A percentile compares a stretch with the other conserved stretches of the same genome.
These are phyloP conservation scores for Austroboletus niveus DNA, from an alignment of 1,284 basidiomycete genomes.

Conservation along the genomic window DNA sequence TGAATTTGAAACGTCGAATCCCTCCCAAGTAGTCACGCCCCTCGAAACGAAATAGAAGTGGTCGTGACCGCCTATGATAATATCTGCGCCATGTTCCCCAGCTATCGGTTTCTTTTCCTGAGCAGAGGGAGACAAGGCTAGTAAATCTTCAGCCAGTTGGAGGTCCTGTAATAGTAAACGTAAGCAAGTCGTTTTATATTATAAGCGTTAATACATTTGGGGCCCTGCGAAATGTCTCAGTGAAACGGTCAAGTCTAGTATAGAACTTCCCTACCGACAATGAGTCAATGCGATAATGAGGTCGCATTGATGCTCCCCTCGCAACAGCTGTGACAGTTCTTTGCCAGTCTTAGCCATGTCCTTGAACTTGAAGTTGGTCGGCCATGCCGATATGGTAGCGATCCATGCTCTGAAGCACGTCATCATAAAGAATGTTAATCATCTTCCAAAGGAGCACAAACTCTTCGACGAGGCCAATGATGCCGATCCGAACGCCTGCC, in stretches of 20 bases:
- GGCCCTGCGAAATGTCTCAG: constrained; percentile 26
- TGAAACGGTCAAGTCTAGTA: background rate
- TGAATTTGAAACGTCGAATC: constrained; percentile 54
- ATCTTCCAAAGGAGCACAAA: constrained; percentile 29
- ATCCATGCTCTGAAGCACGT: constrained; percentile 57
- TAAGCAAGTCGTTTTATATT: constrained; percentile 39
- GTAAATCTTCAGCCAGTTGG: constrained; percentile 57
- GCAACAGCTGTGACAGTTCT: constrained; percentile 54
- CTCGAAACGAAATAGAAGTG: constrained; percentile 84
- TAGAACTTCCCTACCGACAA: constrained; percentile 40
- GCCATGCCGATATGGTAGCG: constrained; percentile 68
- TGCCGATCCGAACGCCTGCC: constrained; percentile 57
- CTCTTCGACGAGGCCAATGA: constrained; percentile 73
- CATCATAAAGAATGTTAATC: background rate
- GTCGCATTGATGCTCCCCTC: constrained; percentile 60
- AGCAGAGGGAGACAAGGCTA: constrained; percentile 56
- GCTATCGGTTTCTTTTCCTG: constrained; percentile 46
- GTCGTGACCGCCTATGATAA: constrained; percentile 91
- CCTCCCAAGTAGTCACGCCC: constrained; percentile 74
- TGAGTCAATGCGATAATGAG: constrained; percentile 71
- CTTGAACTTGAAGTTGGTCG: constrained; percentile 55
- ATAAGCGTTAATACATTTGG: constrained; percentile 42
- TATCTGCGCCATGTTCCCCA: constrained; percentile 74
- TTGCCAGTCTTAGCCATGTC: constrained; percentile 54
- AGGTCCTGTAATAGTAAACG: constrained; percentile 47